Percentiles rank a stretch among this genome's conserved stretches.
Evolutionary conservation across 306 rosid species (phyloP).

Genomic region (Fragaria nilgerrensis): DNA sequence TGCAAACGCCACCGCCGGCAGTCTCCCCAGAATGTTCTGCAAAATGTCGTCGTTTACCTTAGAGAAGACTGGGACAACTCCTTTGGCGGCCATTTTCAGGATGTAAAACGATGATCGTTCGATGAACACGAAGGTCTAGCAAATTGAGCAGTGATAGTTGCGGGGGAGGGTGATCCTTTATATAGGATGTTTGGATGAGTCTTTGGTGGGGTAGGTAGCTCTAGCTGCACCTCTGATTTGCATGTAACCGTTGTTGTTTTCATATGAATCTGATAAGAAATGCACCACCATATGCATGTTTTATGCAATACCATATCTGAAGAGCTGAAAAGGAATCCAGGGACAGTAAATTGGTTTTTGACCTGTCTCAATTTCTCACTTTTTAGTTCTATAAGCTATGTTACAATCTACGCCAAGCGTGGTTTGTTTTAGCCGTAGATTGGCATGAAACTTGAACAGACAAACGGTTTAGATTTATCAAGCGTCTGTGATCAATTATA

Average conservation of each 20-base stretch:
- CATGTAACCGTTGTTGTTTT: neutral
- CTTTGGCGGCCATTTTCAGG: neutral
- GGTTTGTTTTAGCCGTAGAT: neutral
- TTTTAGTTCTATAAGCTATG: neutral
- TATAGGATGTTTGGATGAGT: neutral
- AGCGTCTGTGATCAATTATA: neutral
- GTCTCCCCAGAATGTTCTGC: slow-evolving; percentile 33
- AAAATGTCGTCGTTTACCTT: slow-evolving; percentile 24
- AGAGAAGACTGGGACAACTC: neutral
- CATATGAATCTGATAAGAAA: neutral
- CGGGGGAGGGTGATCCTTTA: neutral
- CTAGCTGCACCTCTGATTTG: neutral
- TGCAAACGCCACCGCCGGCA: slow-evolving; percentile 48
- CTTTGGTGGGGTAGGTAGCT: neutral
- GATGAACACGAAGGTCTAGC: neutral
- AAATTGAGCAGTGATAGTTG: neutral
- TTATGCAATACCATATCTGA: neutral
- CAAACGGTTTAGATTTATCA: neutral
- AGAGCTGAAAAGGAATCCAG: neutral
- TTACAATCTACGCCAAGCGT: neutral
- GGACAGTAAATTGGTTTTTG: neutral
- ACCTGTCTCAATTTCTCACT: neutral
- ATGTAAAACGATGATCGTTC: neutral
- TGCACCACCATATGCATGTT: neutral
- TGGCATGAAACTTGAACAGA: no score